A percentile compares a stretch with the other conserved stretches of the same genome.
Conservation (phyloP, 176 grass and related monocot genomes). For the Guadua angustifolia region DNA sequence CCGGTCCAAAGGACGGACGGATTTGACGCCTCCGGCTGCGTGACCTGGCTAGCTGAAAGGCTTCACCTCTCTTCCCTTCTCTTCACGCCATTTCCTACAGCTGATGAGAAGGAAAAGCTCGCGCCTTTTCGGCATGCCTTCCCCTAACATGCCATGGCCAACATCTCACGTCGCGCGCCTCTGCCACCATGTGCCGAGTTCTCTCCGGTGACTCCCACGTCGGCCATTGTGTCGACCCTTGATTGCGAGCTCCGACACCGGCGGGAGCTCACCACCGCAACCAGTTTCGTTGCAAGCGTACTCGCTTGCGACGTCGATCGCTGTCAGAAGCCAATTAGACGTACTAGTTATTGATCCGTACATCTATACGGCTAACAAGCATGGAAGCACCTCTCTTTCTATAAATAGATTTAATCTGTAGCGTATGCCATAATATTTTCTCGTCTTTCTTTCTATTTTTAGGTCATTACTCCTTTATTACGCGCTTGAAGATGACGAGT, state of each 20-base stretch:
- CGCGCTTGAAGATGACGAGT: no score
- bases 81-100: neutral
- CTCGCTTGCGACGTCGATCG: neutral
- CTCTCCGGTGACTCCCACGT: neutral
- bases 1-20: neutral
- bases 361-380: no score
- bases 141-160: conserved; percentile 2
- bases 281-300: neutral
- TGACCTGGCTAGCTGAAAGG: neutral
- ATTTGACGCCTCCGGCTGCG: conserved; percentile 18
- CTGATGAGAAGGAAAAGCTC: conserved; percentile 12
- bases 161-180: conserved; percentile 4
- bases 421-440: no score
- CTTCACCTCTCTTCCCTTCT: no score
- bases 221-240: neutral
- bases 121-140: neutral
- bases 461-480: no score
- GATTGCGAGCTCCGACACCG: conserved; percentile 20
- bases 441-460: no score
- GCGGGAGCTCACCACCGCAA: neutral
- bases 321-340: neutral
- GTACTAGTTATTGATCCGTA: no score
- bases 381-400: no score
- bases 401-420: no score
- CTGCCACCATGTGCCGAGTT: neutral